These are phyloP conservation scores for Lepidium campestre DNA, from an alignment of 441 rosid genomes.

Conservation along the genomic window DNA sequence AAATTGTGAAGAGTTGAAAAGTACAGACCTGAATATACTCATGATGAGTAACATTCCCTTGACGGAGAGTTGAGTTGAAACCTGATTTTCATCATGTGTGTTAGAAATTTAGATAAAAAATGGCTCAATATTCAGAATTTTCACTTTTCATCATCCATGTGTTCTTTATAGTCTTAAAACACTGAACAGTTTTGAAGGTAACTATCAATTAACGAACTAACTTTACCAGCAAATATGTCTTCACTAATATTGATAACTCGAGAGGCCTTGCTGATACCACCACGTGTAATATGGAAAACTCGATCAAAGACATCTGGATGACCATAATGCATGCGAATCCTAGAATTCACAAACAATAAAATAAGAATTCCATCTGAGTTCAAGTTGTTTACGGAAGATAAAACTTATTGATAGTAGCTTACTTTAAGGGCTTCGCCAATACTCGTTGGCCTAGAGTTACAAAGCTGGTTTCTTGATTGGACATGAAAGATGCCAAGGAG, in stretches of 20 bases:
- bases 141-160: neutral
- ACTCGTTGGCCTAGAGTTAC: constrained; percentile 98
- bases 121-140: neutral
- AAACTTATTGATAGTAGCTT: constrained; percentile 29
- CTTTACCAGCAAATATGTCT: constrained; percentile 84
- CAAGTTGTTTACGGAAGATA: constrained; percentile 3
- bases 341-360: constrained; percentile 26
- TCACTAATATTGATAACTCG: constrained; percentile 98
- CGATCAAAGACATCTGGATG: constrained; percentile 99
- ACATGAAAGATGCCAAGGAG: constrained; percentile 95
- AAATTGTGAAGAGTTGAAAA: neutral
- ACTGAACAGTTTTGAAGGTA: neutral
- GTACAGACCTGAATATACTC: constrained; percentile 88
- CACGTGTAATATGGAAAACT: constrained; percentile 94
- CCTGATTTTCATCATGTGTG: constrained; percentile 42
- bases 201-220: constrained; percentile 11
- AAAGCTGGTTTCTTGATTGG: constrained; percentile 94
- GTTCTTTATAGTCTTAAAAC: neutral
- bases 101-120: neutral
- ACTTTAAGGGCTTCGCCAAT: constrained; percentile 93
- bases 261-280: constrained; percentile 99
- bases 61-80: constrained; percentile 94
- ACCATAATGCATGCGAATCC: constrained; percentile 99
- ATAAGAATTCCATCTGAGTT: constrained; percentile 15
- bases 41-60: constrained; percentile 98